phyloP scores from a whole-genome alignment of 352 stramenopile species.

The Ophiocytium majus region DNA sequence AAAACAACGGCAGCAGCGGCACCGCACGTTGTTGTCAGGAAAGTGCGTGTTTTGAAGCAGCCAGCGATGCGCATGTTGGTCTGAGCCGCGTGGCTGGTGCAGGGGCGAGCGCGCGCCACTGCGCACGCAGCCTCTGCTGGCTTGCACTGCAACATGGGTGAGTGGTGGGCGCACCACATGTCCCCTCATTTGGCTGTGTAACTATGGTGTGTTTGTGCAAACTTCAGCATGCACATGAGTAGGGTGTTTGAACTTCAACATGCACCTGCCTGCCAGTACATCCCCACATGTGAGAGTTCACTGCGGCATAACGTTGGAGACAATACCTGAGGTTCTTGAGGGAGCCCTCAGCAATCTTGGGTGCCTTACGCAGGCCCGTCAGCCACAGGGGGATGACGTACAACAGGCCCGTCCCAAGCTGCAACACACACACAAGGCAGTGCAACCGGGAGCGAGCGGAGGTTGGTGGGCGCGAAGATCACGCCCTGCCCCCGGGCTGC shows the following conservation, averaged over 20 bases:
- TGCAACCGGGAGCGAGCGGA: too few species aligned
- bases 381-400: slow-evolving; percentile 64
- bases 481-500: too few species aligned
- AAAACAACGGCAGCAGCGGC: too few species aligned
- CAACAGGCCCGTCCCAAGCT: slow-evolving; percentile 59
- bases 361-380: slow-evolving; percentile 68
- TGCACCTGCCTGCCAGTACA: too few species aligned
- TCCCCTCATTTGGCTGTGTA: background rate
- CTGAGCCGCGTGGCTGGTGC: background rate
- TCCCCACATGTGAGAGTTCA: too few species aligned
- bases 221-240: too few species aligned
- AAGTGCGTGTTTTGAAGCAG: background rate
- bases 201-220: background rate
- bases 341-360: slow-evolving; percentile 64
- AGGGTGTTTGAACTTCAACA: too few species aligned
- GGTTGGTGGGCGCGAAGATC: too few species aligned
- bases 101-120: too few species aligned
- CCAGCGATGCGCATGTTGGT: background rate
- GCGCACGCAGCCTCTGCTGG: too few species aligned
- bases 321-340: slow-evolving; percentile 49
- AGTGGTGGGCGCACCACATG: too few species aligned
- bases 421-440: slow-evolving; percentile 72
- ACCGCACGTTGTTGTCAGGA: slow-evolving; percentile 61
- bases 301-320: background rate
- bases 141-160: too few species aligned